A percentile compares a stretch with the other conserved stretches of the same genome.
Evolutionary conservation across 2,329 filamentous ascomycete genomes (phyloP).

Genomic region (Exophiala xenobiotica): DNA sequence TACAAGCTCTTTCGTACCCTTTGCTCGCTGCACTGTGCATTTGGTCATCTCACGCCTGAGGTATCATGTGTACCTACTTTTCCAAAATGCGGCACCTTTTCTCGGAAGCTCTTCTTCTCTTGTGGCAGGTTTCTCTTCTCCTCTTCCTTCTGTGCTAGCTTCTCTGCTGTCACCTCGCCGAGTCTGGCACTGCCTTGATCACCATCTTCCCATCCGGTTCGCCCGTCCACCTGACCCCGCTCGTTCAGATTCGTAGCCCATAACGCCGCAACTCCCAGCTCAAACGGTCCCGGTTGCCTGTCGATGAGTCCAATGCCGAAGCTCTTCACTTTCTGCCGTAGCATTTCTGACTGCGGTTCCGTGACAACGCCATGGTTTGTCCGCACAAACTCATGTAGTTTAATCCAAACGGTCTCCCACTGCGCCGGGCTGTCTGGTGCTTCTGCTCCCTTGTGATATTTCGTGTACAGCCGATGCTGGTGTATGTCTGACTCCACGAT

Average conservation of each 20-base stretch:
- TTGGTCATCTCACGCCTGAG: slow-evolving; percentile 16
- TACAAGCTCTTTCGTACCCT: background rate
- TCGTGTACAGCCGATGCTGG: slow-evolving; percentile 76
- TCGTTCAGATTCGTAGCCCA: slow-evolving; percentile 81
- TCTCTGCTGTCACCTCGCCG: slow-evolving; percentile 29
- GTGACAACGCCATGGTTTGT: slow-evolving; percentile 91
- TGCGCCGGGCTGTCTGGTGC: slow-evolving; percentile 61
- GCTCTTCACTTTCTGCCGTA: slow-evolving; percentile 80
- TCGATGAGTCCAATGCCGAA: slow-evolving; percentile 89
- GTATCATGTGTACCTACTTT: slow-evolving; percentile 24
- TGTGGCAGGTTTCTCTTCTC: slow-evolving; percentile 28
- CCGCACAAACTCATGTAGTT: slow-evolving; percentile 88
- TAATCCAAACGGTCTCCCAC: slow-evolving; percentile 94
- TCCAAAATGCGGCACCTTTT: slow-evolving; percentile 26
- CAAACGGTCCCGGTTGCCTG: slow-evolving; percentile 81
- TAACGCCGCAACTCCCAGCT: slow-evolving; percentile 78
- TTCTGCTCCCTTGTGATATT: slow-evolving; percentile 39
- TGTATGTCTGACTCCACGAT: slow-evolving; percentile 94
- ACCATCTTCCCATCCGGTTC: slow-evolving; percentile 30
- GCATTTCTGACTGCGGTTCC: slow-evolving; percentile 86
- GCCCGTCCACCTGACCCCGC: slow-evolving; percentile 34
- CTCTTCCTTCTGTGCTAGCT: slow-evolving; percentile 27
- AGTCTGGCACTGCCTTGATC: slow-evolving; percentile 31
- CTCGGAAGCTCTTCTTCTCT: slow-evolving; percentile 21
- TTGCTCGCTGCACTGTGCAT: background rate